Evolutionary conservation across 768 basidiomycete genomes (phyloP), one percentile per base, ranked within the genome.

Genomic region (Termitomyces sp.): DNA sequence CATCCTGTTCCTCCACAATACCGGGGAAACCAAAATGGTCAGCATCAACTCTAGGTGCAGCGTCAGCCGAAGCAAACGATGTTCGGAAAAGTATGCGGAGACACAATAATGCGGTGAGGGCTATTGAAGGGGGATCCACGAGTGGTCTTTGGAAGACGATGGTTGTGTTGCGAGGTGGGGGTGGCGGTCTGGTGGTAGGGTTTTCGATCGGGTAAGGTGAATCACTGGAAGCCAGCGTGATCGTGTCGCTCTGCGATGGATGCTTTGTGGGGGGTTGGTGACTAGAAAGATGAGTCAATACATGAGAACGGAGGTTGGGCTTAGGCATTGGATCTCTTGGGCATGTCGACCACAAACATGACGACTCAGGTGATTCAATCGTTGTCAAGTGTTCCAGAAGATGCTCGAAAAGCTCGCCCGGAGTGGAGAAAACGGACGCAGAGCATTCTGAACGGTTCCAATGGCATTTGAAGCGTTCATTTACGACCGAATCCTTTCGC

Each of bases 21-120:
- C 88, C 92, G 6, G 94, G 94, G 69, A 96, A 92, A 0, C 94
- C 94, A 70, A 94, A 96, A 61, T 91, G 89, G 58, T 95, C 92
- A 22, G 82, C 87, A 66, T 91, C 88, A 2, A 79, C 85, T 28
- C 89, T 80, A 33, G 90, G 89, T 0, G 80, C 81, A 46, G 72
- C 76, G 61, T 90, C 90, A 8, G 78, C 75, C 6, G 87, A 82
- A 20, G 87, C 86, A 65, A 92, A 92, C 1, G 93, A 83, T 5
- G 84, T 82, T 46, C 90, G 80, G 69, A 92, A 94, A 20, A 96
- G 77, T 58, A 93, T 85, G 9, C 94, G 88, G 48, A 95, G 80
- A 59, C 91, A 84, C 24, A 95, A 80, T 16, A 94, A 73, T 3
- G 94, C 88, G 0, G 91, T 88, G 35, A 95, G 81, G 4, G 92